phyloP scores from a whole-genome alignment of 208 protist species.

The Entamoeba invadens region DNA sequence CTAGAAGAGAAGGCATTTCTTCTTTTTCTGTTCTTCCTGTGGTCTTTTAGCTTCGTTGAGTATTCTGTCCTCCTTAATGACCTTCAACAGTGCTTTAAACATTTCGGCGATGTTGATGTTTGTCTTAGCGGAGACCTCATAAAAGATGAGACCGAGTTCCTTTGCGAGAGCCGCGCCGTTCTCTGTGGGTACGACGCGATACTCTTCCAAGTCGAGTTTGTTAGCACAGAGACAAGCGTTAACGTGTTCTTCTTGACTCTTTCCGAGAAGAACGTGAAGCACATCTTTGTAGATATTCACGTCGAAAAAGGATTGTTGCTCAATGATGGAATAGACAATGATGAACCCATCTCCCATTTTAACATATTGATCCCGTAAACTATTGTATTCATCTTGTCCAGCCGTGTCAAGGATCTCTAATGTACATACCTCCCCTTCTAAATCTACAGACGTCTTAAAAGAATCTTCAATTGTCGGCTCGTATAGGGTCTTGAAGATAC shows the following conservation, averaged over 20 bases:
- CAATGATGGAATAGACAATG: slow-evolving; percentile 54
- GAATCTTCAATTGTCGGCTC: background rate
- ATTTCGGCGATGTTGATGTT: background rate
- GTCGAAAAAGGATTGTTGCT: slow-evolving; percentile 47
- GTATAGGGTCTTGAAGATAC: background rate
- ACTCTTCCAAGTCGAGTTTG: slow-evolving; percentile 37
- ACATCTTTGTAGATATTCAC: slow-evolving; percentile 45
- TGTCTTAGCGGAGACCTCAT: background rate
- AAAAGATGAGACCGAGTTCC: background rate
- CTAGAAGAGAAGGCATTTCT: background rate
- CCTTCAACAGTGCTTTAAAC: background rate
- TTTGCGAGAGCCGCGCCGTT: background rate
- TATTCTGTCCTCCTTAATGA: background rate
- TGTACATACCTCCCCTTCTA: background rate
- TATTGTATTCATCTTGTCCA: slow-evolving; percentile 46
- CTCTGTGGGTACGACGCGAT: slow-evolving; percentile 9
- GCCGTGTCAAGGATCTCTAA: slow-evolving; percentile 61
- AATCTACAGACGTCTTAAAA: background rate
- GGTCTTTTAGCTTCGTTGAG: background rate
- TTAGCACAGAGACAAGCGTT: slow-evolving; percentile 47
- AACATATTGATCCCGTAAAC: slow-evolving; percentile 47
- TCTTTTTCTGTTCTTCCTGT: background rate
- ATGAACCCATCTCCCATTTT: slow-evolving; percentile 52
- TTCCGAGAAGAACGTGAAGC: slow-evolving; percentile 29
- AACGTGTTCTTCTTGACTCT: slow-evolving; percentile 3